Evolutionary conservation across 2,329 filamentous ascomycete species (phyloP).

Genomic region (Penicillium expansum): DNA sequence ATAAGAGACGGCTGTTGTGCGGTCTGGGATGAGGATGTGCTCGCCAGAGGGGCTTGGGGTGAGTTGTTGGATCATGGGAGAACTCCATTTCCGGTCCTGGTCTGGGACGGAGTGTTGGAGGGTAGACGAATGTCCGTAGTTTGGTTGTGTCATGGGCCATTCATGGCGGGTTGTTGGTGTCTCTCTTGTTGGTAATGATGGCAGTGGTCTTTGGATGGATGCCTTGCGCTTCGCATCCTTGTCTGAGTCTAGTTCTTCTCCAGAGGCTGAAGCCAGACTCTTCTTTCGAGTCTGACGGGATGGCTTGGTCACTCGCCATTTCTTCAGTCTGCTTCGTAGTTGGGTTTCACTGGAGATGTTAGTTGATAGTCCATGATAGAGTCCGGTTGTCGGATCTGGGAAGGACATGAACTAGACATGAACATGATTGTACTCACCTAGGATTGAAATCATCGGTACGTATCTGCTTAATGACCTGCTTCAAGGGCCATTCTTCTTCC

Average conservation of each 20-base stretch:
- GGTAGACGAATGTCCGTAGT: constrained; percentile 5
- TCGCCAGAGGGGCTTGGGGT: constrained; percentile 25
- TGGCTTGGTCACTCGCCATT: constrained; percentile 47
- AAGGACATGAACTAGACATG: background rate
- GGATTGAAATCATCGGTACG: constrained; percentile 44
- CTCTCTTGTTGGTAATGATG: constrained; percentile 5
- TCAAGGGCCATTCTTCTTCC: constrained; percentile 47
- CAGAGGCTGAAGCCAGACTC: constrained; percentile 20
- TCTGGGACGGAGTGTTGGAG: constrained; percentile 5
- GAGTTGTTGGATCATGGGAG: constrained; percentile 21
- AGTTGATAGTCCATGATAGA: background rate
- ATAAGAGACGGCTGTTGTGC: constrained; percentile 21
- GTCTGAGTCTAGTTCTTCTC: constrained; percentile 23
- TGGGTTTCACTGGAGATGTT: constrained; percentile 41
- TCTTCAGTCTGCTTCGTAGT: constrained; percentile 44
- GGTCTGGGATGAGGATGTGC: constrained; percentile 22
- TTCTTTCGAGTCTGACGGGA: constrained; percentile 45
- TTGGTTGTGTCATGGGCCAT: constrained; percentile 15
- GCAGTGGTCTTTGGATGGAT: constrained; percentile 7
- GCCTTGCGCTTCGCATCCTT: constrained; percentile 13
- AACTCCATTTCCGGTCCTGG: constrained; percentile 21
- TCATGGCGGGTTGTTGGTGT: constrained; percentile 5
- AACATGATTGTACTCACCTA: constrained; percentile 30
- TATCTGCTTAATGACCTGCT: constrained; percentile 47
- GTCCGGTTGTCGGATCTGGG: too few relatives aligned